Evolutionary conservation across 2,329 filamentous ascomycete genomes (phyloP), one percentile per base, ranked within the genome.

Genomic region (Fusarium marasasianum): DNA sequence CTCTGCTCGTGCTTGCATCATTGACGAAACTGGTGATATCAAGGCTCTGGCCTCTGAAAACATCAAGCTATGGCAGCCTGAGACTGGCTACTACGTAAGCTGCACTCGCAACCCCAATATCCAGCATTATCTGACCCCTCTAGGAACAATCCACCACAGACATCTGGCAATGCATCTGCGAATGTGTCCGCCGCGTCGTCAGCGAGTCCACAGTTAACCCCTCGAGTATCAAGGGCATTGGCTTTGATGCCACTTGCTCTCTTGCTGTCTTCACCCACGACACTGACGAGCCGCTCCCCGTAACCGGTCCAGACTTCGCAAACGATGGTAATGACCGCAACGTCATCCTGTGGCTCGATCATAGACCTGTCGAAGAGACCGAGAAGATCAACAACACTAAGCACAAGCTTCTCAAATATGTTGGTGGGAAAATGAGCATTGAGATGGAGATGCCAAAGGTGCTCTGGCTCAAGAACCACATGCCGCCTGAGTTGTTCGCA

Each of bases 401-500:
- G 60, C 96, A 99, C 86, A 96, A 97, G 82, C 87, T 99, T 61
- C 90, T 99, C 67, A 93, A 95, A 79, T 99, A 99, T 81, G 96
- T 99, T 24, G 96, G 96, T 77, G 96, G 96, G 73, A 96, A 93
- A 82, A 99, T 99, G 96, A 98, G 94, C 81, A 96, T 98, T 75
- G 96, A 99, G 87, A 99, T 99, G 96, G 96, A 99, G 83, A 97
- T 99, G 63, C 96, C 96, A 73, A 99, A 99, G 85, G 94, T 98
- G 3, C 88, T 98, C 66, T 99, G 96, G 96, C 88, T 99, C 80
- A 98, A 98, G 89, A 98, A 98, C 84, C 90, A 98, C 84, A 98
- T 99, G 96, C 93, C 96, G 6, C 88, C 93, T 63, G 94, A 98
- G 78, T 87, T 96, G 22, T 99, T 98, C 79, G 91, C 92, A 63